Conservation (phyloP, 805 yeast species). For the Tetrapisispora phaffii region DNA sequence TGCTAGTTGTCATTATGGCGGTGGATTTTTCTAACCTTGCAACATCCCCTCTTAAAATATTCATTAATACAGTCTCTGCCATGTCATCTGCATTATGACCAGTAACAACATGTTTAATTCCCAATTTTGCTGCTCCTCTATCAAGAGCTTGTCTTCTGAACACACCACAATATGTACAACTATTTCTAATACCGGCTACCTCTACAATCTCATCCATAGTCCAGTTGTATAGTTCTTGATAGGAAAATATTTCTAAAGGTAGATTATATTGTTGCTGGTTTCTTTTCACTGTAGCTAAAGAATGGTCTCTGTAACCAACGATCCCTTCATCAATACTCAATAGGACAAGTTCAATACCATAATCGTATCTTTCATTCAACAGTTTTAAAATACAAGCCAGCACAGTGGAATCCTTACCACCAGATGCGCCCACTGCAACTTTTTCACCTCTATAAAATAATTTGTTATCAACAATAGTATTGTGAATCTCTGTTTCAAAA, state of each 20-base stretch:
- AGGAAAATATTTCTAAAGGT: constrained; percentile 73
- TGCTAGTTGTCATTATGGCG: constrained; percentile 68
- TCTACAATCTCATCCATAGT: constrained; percentile 97
- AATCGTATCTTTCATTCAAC: constrained; percentile 76
- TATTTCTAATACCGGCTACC: constrained; percentile 84
- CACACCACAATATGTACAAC: constrained; percentile 98
- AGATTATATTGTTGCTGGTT: constrained; percentile 78
- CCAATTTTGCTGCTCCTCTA: constrained; percentile 83
- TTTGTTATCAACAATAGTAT: constrained; percentile 63
- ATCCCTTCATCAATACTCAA: constrained; percentile 94
- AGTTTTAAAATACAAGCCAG: constrained; percentile 80
- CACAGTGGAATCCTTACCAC: constrained; percentile 97
- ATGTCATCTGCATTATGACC: constrained; percentile 99
- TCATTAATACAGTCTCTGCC: constrained; percentile 98
- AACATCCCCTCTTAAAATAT: constrained; percentile 88
- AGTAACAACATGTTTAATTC: constrained; percentile 84
- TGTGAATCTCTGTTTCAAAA: constrained; percentile 91
- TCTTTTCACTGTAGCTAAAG: constrained; percentile 91
- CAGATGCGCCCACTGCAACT: constrained; percentile 97
- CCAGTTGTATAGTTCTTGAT: constrained; percentile 88
- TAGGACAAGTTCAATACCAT: constrained; percentile 76
- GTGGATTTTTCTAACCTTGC: constrained; percentile 86
- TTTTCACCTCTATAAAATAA: constrained; percentile 73
- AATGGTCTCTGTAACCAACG: constrained; percentile 93
- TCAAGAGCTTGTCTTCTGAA: constrained; percentile 93